Conservation (phyloP, 306 rosid species). For the Boehmeria nivea region DNA sequence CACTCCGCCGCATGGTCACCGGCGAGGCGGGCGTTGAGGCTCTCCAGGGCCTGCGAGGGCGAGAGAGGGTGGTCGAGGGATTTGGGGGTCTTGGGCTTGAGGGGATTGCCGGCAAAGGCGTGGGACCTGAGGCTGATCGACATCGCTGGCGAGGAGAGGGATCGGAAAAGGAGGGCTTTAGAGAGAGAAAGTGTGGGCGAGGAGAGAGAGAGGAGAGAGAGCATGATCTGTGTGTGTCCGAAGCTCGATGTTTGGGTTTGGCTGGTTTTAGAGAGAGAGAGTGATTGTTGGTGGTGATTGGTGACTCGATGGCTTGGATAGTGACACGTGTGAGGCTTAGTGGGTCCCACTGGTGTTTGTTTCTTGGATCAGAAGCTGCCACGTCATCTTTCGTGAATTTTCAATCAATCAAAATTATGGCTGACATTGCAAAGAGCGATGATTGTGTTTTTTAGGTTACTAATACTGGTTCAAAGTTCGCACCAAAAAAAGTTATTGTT, state of each 20-base stretch:
- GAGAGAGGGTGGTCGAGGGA: slow-evolving; percentile 40
- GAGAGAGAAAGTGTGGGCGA: slow-evolving; percentile 21
- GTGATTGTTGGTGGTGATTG: slow-evolving; percentile 1
- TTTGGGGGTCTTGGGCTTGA: slow-evolving; percentile 44
- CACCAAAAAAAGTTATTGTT: no score
- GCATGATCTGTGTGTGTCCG: slow-evolving; percentile 16
- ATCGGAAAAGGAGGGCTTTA: slow-evolving; percentile 10
- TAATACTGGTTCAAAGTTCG: no score
- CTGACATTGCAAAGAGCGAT: no score
- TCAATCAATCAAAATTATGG: no score
- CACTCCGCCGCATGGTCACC: slow-evolving; percentile 32
- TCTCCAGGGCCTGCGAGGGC: slow-evolving; percentile 52
- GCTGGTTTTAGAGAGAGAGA: slow-evolving; percentile 2
- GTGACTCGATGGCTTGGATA: neutral
- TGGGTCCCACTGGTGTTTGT: neutral
- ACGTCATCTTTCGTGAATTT: no score
- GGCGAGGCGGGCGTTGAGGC: slow-evolving; percentile 47
- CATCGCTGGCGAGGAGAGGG: slow-evolving; percentile 29
- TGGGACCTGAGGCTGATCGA: slow-evolving; percentile 43
- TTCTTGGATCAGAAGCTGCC: no score
- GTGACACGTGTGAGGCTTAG: slow-evolving; percentile 26
- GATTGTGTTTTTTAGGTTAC: no score
- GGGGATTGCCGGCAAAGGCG: slow-evolving; percentile 66
- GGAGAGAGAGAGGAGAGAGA: slow-evolving; percentile 20
- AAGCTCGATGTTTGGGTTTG: slow-evolving; percentile 14